Evolutionary conservation across 108 stramenopile species (phyloP).

Genomic region (Nannochloropsis oceanica): DNA sequence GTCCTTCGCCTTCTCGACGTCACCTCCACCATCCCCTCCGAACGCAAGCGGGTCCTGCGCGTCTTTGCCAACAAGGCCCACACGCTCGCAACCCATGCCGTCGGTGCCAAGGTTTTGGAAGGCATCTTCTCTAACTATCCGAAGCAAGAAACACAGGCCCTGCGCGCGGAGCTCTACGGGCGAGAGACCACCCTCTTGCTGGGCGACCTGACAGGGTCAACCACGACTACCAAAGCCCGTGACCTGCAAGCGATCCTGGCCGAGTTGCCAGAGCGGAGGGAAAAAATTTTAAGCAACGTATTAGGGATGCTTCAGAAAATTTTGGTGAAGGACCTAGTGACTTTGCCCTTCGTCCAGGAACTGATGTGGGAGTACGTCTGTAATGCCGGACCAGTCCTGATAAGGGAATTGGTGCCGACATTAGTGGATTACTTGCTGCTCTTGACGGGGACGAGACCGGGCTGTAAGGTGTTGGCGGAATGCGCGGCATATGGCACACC

Average conservation of each 20-base stretch:
- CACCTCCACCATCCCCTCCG: not conserved
- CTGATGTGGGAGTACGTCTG: conserved; percentile 25
- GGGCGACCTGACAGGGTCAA: not conserved
- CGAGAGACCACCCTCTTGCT: conserved; percentile 17
- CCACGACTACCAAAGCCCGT: not conserved
- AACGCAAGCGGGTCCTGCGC: conserved; percentile 17
- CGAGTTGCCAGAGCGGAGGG: conserved; percentile 10
- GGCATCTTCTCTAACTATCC: not conserved
- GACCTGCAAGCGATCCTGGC: conserved; percentile 13
- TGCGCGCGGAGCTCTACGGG: conserved; percentile 23
- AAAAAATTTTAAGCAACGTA: not conserved
- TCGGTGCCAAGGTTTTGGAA: conserved; percentile 34
- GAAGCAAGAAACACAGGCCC: not conserved
- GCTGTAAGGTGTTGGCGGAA: not conserved
- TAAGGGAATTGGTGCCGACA: not conserved
- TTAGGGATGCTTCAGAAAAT: conserved; percentile 8
- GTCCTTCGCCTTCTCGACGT: conserved; percentile 26
- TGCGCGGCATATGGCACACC: not conserved
- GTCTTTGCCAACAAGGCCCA: conserved; percentile 14
- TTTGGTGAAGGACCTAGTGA: conserved; percentile 8
- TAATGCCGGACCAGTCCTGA: not conserved
- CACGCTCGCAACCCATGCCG: conserved; percentile 28
- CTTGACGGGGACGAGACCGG: not conserved
- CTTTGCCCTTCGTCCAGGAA: conserved; percentile 21
- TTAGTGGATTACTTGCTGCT: not conserved